Base-by-base conservation (phyloP, 2,329 filamentous ascomycete species). In the Septoria petroselini region DNA sequence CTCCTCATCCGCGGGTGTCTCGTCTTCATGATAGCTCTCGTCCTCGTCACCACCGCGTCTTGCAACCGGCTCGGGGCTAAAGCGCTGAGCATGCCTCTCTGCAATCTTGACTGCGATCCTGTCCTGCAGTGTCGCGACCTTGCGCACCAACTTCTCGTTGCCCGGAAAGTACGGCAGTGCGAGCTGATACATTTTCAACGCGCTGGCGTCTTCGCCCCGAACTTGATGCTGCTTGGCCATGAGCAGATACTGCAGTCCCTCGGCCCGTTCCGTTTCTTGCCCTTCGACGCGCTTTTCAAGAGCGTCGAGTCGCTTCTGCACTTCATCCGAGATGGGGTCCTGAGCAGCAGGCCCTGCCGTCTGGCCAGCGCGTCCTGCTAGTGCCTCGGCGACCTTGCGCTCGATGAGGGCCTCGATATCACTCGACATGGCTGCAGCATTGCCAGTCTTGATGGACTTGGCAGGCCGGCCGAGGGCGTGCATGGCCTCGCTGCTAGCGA, bases 211-310 rank as follows among this genome's bases (percentile, higher is more conserved):
- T 59, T 96, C 88, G 1, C 89, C 89, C 3, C 82, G 79, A 44
- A 89, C 88, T 65, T 91, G 90, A 64, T 94, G 87, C 66, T 96
- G 90, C 58, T 93, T 87, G 1, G 89, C 91, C 77, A 93, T 89
- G n/a, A 96, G 76, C 27, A 97, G 72, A 61, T 86, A 89, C 8
- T 89, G 86, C 21, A 97, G 70, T 0, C 91, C 93, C 55, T 95
- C 88, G 0, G 88, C 84, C 45, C 86, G 82, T 19, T 94, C 88
- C 30, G 91, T 88, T 38, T 78, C 73, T 50, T 75, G 71, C 11
- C 77, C 75, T 50, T 91, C 86, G 21, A 97, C 86, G n/a, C 88
- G 85, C 58, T 85, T 81, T 69, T 97, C 91, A 3, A 97, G 76
- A 0, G 86, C 84, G 51, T 95, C 88, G 0, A 97, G 75, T 1